phyloP scores from a whole-genome alignment of 2,329 filamentous ascomycete genomes.

The Exserohilum rostratum region DNA sequence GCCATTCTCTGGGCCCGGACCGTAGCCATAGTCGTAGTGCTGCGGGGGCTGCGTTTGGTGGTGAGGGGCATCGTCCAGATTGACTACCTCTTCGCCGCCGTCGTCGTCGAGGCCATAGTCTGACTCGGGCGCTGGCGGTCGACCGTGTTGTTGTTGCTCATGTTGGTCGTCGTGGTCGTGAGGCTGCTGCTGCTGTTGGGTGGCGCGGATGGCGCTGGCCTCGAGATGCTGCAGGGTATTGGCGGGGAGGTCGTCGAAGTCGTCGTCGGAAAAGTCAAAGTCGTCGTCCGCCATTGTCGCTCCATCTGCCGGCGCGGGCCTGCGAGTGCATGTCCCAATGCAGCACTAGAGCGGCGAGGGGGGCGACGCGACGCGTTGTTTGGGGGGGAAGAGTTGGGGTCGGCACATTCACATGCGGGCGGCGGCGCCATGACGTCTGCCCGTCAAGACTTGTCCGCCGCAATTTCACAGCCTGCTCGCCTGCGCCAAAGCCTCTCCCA shows the following conservation, averaged over 20 bases:
- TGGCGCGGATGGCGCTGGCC: conserved; percentile 51
- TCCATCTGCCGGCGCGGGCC: conserved; percentile 5
- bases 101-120: conserved; percentile 57
- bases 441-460: conserved; percentile 14
- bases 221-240: conserved; percentile 55
- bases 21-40: conserved; percentile 1
- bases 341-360: conserved; percentile 1
- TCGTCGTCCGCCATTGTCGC: conserved; percentile 51
- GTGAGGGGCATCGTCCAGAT: conserved; percentile 48
- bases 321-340: conserved; percentile 14
- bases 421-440: conserved; percentile 20
- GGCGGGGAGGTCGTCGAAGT: conserved; percentile 53
- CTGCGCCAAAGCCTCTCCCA: conserved; percentile 1
- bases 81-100: conserved; percentile 51
- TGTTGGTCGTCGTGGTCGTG: too few species aligned
- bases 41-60: conserved; percentile 10
- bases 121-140: conserved; percentile 11
- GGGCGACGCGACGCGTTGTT: conserved; percentile 15
- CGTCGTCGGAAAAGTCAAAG: conserved; percentile 53
- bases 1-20: background rate
- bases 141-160: background rate
- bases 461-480: conserved; percentile 15
- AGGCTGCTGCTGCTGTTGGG: conserved; percentile 24
- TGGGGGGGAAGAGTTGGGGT: background rate
- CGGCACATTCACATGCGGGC: conserved; percentile 18